Evolutionary conservation across 805 yeast genomes (phyloP).

Genomic region (Ogataea paradorogensis): DNA sequence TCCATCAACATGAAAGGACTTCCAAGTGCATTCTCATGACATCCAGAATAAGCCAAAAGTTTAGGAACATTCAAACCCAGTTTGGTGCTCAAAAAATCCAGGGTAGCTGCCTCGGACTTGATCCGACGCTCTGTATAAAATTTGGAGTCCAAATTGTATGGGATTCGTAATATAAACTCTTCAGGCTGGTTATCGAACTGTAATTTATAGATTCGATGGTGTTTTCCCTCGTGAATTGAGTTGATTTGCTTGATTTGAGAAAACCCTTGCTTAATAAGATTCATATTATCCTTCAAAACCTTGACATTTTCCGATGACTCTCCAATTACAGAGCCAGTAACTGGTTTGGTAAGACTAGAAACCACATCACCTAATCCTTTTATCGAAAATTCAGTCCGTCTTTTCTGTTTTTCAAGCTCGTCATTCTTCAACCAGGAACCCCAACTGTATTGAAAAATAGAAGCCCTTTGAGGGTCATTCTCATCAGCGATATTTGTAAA

Average conservation of each 20-base stretch:
- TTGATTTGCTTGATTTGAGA: slow-evolving; percentile 63
- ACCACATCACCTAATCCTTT: slow-evolving; percentile 66
- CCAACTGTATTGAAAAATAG: slow-evolving; percentile 87
- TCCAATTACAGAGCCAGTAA: slow-evolving; percentile 29
- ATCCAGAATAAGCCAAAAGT: slow-evolving; percentile 64
- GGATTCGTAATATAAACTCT: slow-evolving; percentile 76
- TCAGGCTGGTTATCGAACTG: slow-evolving; percentile 42
- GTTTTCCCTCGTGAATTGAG: slow-evolving; percentile 91
- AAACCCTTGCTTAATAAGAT: slow-evolving; percentile 16
- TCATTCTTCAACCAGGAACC: slow-evolving; percentile 93
- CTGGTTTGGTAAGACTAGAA: slow-evolving; percentile 26
- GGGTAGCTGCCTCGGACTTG: slow-evolving; percentile 89
- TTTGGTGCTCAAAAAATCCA: slow-evolving; percentile 73
- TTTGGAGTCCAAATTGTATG: slow-evolving; percentile 73
- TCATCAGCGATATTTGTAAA: slow-evolving; percentile 58
- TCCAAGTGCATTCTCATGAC: slow-evolving; percentile 58
- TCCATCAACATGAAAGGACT: slow-evolving; percentile 83
- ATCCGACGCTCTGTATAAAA: slow-evolving; percentile 62
- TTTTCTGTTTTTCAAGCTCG: slow-evolving; percentile 62
- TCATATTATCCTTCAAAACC: slow-evolving; percentile 23
- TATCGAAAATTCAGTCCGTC: slow-evolving; percentile 79
- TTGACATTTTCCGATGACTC: slow-evolving; percentile 18
- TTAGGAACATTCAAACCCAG: slow-evolving; percentile 70
- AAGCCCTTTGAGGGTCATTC: slow-evolving; percentile 62
- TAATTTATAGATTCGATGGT: slow-evolving; percentile 80